Base-by-base conservation (phyloP, 2,329 filamentous ascomycete genomes). In the Aspergillus aculeatus region DNA sequence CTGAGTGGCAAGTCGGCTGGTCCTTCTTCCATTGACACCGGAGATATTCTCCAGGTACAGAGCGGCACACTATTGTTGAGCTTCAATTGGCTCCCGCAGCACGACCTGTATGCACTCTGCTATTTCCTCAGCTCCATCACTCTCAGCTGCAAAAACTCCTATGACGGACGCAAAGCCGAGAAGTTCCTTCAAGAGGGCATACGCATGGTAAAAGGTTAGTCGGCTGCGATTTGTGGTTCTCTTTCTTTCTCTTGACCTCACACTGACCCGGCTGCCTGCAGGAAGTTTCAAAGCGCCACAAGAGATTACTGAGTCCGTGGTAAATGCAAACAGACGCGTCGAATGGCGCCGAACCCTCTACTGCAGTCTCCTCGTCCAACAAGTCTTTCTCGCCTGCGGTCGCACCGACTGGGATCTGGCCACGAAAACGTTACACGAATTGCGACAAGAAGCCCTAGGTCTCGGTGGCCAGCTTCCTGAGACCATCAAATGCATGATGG, bases 351-450 rank as follows among this genome's bases (percentile, higher is more conserved):
- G 79, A 58, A 82, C 86, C 55, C 80, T 91, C 7, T 84, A 86
- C 60, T 87, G 86, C 71, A 89, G 91, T 63, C 80, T 92, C 38
- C 84, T 88, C 54, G 81, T 92, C n/a, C 82, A 93, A 19, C 84
- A 88, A 26, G 87, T 88, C 3, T 83, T 95, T 54, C 82, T 89
- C 57, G 82, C 86, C 1, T 90, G 89, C 50, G 88, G 86, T 47
- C 84, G 87, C 53, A 89, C 87, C 47, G 86, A 91, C 62, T 93
- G 89, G 87, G 76, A 82, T 11, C 81, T 82, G 48, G 89, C 90
- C 4, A 83, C 80, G 66, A 78, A 84, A 59, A 83, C 81, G 57
- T 74, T 91, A 19, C 76, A 81, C 12, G 80, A 82, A 49, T 76
- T 90, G 12, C 79, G 83, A 54, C 73, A 70, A 55, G 77, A 81